Evolutionary conservation across 768 basidiomycete genomes (phyloP), one percentile per base, ranked within the genome.

Genomic region (Cyclocybe aegerita): DNA sequence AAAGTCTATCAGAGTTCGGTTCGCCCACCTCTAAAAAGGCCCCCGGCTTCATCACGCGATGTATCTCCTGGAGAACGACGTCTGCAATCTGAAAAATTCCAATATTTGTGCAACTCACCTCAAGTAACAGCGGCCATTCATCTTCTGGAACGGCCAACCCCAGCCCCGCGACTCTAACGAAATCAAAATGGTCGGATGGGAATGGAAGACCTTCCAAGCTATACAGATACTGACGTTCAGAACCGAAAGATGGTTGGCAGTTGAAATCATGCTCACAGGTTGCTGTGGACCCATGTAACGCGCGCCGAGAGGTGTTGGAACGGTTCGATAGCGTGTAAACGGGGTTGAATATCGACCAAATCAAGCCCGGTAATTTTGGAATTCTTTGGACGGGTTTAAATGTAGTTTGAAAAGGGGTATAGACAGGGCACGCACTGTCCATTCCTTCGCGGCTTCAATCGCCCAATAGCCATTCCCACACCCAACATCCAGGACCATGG

Each of bases 381-480:
- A 9, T 72, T 64, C 86, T 85, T 59, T 46, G 30, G 29, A 54
- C 17, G 46, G 50, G 49, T 38, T 30, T 40, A 52, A 23, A 46
- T 39, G 29, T 32, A 39, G 36, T 37, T 40, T 38, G 38, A 44
- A 40, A 23, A 37, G 17, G 39, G 31, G 46, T 30, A 6, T 36
- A 15, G 43, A 29, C 8, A 9, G 17, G 33, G 34, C 23, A 65
- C 79, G 38, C 52, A 85, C 89, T 62, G 72, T 73, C 87, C 88
- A 90, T 40, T 70, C 67, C 56, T 74, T 80, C 2, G 83, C 86
- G 4, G 86, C 86, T 52, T 86, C 80, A 29, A 90, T 72, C 3
- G 77, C 77, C 88, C 89, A 91, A 44, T 76, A 75, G 1, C 88
- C 88, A 39, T 72, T 77, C 4, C 88, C 87, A 60, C 86, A 88